Conservation (phyloP, 352 stramenopile species). For the Globisporangium iwayamae region DNA sequence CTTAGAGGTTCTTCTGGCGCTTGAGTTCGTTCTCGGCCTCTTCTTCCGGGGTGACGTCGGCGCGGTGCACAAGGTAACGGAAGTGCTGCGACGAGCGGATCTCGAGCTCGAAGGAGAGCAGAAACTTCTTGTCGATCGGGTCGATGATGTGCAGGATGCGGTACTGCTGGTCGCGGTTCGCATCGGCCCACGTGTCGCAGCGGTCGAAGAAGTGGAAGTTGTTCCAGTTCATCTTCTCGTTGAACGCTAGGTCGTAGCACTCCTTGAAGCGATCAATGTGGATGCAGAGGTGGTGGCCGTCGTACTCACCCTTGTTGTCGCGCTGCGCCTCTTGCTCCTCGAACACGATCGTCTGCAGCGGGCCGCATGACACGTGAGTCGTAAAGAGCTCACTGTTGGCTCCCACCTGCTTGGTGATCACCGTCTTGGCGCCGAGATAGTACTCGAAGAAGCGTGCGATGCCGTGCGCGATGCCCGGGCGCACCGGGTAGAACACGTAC, state of each 20-base stretch:
- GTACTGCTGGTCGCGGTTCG: constrained; percentile 69
- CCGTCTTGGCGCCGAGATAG: constrained; percentile 55
- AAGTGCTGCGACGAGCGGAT: constrained; percentile 68
- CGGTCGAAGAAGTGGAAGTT: constrained; percentile 70
- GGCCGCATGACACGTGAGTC: constrained; percentile 47
- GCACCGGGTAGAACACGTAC: constrained; percentile 57
- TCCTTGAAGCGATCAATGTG: constrained; percentile 71
- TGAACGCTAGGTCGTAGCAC: constrained; percentile 51
- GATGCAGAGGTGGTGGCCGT: constrained; percentile 74
- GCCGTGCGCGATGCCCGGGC: constrained; percentile 48
- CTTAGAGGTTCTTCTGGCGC: constrained; percentile 55
- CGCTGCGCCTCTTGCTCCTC: constrained; percentile 50
- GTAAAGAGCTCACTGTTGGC: constrained; percentile 26
- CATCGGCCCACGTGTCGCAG: constrained; percentile 62
- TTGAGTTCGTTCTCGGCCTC: constrained; percentile 51
- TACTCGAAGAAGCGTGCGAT: constrained; percentile 71
- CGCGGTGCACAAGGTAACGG: constrained; percentile 62
- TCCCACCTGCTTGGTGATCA: constrained; percentile 32
- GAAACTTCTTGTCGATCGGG: constrained; percentile 53
- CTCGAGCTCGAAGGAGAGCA: constrained; percentile 70
- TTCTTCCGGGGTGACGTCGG: constrained; percentile 45
- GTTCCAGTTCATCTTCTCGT: constrained; percentile 69
- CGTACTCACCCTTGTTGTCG: constrained; percentile 60
- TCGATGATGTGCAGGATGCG: constrained; percentile 66
- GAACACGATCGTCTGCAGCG: constrained; percentile 61